Percentiles rank a stretch among this genome's conserved stretches.
These are phyloP conservation scores for Leonotis leonurus DNA, from an alignment of 257 asterid genomes.

Conservation along the genomic window DNA sequence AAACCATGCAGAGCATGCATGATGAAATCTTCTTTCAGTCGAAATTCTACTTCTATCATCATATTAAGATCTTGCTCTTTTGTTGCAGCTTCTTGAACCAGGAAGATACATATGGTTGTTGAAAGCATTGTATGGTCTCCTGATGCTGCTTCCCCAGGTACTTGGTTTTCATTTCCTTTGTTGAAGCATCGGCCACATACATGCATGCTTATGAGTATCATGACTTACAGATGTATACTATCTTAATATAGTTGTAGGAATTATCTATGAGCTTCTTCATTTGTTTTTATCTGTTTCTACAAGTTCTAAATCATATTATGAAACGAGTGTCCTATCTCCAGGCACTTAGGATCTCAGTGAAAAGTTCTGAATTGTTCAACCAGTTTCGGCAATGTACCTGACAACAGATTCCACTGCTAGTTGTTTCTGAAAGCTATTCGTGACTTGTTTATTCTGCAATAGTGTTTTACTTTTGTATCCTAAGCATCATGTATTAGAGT, in stretches of 20 bases:
- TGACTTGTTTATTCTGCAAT: not conserved
- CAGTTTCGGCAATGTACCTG: no score
- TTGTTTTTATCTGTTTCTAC: no score
- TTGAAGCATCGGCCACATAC: no score
- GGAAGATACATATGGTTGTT: slow-evolving; percentile 88
- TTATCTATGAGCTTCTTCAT: no score
- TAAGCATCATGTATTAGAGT: not conserved
- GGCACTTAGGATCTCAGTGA: no score
- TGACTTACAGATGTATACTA: no score
- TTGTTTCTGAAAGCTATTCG: not conserved
- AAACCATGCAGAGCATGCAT: not conserved
- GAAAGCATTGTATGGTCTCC: slow-evolving; percentile 92
- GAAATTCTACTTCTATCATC: not conserved
- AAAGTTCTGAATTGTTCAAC: no score
- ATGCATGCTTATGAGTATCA: no score
- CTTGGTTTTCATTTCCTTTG: slow-evolving; percentile 6
- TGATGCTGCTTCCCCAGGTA: slow-evolving; percentile 99
- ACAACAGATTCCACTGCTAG: no score
- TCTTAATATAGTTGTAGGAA: no score
- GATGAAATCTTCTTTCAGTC: not conserved
- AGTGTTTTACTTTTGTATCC: not conserved
- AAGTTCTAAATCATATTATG: no score
- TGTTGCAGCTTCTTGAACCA: slow-evolving; percentile 96
- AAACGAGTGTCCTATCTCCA: no score
- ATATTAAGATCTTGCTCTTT: slow-evolving; percentile 13